Base-by-base conservation (phyloP, 768 basidiomycete species). In the Hygrophoropsis aurantiaca region DNA sequence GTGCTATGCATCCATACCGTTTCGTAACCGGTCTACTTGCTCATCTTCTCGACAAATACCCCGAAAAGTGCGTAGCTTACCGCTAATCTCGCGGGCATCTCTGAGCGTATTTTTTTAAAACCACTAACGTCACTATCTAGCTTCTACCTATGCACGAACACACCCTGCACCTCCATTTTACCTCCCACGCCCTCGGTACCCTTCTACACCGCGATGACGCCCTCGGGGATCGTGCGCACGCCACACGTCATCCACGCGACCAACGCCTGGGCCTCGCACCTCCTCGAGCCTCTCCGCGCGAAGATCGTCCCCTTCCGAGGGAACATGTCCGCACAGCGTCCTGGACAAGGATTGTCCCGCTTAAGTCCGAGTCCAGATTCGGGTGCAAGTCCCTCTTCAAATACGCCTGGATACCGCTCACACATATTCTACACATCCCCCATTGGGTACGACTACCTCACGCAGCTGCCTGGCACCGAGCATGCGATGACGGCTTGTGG, bases 241-340 rank as follows among this genome's bases (percentile, higher is more conserved):
- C 66, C 64, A 3, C 86, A 89, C 60, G 73, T 94, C 35, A 70
- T 94, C 10, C 90, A 92, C 59, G 87, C 89, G 2, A 92, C 90
- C 3, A 95, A 95, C 61, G 90, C 78, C 16, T 93, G 90, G 82
- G 70, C 74, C 2, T 80, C 87, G 1, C 83, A 88, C 52, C 76
- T 94, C 36, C 68, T 94, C 45, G 70, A 74, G 11, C 75, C 76
- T 0, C 70, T 88, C 69, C 77, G 81, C 16, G 70, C 70, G 42
- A 86, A 80, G 59, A 78, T 88, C 49, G 59, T 86, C 15, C 85
- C 87, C 8, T 59, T 78, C 34, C 73, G 82, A 26, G 80, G 74
- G 5, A 67, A 71, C 54, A 81, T 87, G 84, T 78, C 78, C n/a
- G 75, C 82, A 1, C 87, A 87, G 56, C 71, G 74, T 32, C 79